These are phyloP conservation scores for Annona squamosa DNA, from an alignment of 164 flowering plant species.

Conservation along the genomic window DNA sequence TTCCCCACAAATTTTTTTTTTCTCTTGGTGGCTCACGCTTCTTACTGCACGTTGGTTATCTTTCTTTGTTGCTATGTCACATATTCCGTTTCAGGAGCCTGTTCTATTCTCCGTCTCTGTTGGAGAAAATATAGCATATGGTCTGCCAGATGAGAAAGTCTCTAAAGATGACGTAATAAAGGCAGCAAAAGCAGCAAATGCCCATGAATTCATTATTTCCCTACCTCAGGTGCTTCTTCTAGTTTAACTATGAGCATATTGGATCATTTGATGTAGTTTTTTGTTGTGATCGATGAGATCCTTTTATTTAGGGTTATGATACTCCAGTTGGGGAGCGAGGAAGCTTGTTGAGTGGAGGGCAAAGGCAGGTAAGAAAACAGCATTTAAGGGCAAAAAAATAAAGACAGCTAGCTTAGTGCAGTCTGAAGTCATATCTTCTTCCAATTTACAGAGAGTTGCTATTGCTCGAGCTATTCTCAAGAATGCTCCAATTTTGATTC, in stretches of 20 bases:
- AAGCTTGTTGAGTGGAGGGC: conserved; percentile 90
- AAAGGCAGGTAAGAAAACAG: conserved; percentile 66
- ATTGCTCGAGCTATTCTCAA: conserved; percentile 93
- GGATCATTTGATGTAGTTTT: neutral
- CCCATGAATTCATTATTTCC: conserved; percentile 91
- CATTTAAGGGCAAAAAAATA: neutral
- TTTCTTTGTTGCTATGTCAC: neutral
- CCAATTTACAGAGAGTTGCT: conserved; percentile 74
- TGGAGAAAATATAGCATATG: conserved; percentile 98
- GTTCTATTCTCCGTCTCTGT: conserved; percentile 89
- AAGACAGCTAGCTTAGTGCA: neutral
- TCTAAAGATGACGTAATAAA: conserved; percentile 83
- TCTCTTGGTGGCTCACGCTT: neutral
- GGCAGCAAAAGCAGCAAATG: conserved; percentile 98
- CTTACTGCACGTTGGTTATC: neutral
- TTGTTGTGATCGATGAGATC: conserved; percentile 2
- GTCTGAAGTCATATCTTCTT: neutral
- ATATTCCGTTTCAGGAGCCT: conserved; percentile 60
- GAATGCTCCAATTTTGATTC: conserved; percentile 85
- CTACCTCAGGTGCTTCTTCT: conserved; percentile 69
- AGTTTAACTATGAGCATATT: neutral
- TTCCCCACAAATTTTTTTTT: neutral
- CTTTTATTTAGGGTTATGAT: conserved; percentile 65
- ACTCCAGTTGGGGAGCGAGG: conserved; percentile 98
- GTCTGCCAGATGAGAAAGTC: conserved; percentile 77